These are phyloP conservation scores for Podaxis sp. DNA, from an alignment of 768 basidiomycete genomes.

Conservation along the genomic window DNA sequence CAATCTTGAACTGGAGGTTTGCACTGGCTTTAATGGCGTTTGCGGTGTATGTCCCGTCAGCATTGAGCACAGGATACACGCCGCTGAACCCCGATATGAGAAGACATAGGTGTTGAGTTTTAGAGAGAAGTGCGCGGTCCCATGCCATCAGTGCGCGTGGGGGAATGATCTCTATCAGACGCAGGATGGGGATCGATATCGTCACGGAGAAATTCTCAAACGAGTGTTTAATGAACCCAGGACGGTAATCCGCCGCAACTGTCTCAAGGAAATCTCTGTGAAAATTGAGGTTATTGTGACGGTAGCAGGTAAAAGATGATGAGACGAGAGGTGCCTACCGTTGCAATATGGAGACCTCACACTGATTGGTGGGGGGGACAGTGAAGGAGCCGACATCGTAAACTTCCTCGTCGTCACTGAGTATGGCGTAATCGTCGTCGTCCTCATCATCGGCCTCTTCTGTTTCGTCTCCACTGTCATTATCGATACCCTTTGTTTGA, in stretches of 20 bases:
- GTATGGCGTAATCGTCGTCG: constrained; percentile 33
- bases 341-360: constrained; percentile 30
- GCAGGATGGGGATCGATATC: constrained; percentile 55
- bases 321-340: constrained; percentile 23
- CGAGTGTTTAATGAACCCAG: constrained; percentile 52
- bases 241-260: constrained; percentile 56
- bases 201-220: constrained; percentile 52
- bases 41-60: constrained; percentile 40
- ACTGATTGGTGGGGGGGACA: constrained; percentile 19
- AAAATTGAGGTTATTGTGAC: constrained; percentile 13
- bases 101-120: constrained; percentile 60
- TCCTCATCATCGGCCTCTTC: constrained; percentile 39
- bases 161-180: constrained; percentile 51
- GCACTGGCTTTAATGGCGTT: constrained; percentile 34
- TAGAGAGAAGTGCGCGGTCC: constrained; percentile 63
- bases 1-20: constrained; percentile 56
- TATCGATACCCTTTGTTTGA: constrained; percentile 23
- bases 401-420: constrained; percentile 32
- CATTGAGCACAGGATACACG: constrained; percentile 51
- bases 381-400: constrained; percentile 33
- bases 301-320: neutral
- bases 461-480: constrained; percentile 26
- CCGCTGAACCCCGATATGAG: constrained; percentile 58
- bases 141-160: constrained; percentile 72
- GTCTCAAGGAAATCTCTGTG: constrained; percentile 59